Percentiles rank a stretch among this genome's conserved stretches.
These are phyloP conservation scores for Phytophthora agathidicida DNA, from an alignment of 352 stramenopile genomes.

Conservation along the genomic window DNA sequence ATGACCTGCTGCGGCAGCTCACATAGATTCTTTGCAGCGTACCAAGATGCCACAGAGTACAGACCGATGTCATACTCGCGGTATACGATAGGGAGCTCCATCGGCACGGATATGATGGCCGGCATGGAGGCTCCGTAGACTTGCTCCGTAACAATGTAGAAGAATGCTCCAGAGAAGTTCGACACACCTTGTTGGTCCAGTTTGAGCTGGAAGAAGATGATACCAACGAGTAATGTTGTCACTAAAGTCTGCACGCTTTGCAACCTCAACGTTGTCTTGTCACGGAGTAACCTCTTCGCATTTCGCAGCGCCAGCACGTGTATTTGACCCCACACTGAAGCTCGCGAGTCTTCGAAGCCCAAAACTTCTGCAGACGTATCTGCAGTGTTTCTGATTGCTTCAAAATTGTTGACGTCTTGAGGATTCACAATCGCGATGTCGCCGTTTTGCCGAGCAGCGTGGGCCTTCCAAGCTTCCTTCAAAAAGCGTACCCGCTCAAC, in stretches of 20 bases:
- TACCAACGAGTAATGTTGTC: conserved; percentile 42
- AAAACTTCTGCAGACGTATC: background rate
- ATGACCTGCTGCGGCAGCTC: conserved; percentile 54
- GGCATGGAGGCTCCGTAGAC: conserved; percentile 49
- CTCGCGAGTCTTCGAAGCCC: conserved; percentile 29
- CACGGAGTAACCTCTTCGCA: conserved; percentile 45
- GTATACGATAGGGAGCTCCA: conserved; percentile 58
- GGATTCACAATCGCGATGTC: conserved; percentile 27
- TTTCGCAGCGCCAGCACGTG: conserved; percentile 50
- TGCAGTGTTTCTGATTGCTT: background rate
- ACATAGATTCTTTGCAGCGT: conserved; percentile 61
- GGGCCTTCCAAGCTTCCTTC: conserved; percentile 27
- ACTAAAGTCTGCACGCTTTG: conserved; percentile 47
- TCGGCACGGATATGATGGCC: conserved; percentile 47
- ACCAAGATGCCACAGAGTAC: conserved; percentile 54
- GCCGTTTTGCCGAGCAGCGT: background rate
- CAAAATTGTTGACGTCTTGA: conserved; percentile 15
- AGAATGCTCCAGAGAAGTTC: conserved; percentile 59
- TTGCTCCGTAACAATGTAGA: conserved; percentile 61
- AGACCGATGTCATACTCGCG: conserved; percentile 54
- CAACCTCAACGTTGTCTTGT: conserved; percentile 42
- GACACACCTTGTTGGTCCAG: conserved; percentile 51
- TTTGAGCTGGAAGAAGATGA: conserved; percentile 63
- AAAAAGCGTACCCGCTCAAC: conserved; percentile 23
- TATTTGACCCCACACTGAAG: conserved; percentile 43